Base-by-base conservation (phyloP, 1,139 yeast species). In the Arxiozyma slooffiae region DNA sequence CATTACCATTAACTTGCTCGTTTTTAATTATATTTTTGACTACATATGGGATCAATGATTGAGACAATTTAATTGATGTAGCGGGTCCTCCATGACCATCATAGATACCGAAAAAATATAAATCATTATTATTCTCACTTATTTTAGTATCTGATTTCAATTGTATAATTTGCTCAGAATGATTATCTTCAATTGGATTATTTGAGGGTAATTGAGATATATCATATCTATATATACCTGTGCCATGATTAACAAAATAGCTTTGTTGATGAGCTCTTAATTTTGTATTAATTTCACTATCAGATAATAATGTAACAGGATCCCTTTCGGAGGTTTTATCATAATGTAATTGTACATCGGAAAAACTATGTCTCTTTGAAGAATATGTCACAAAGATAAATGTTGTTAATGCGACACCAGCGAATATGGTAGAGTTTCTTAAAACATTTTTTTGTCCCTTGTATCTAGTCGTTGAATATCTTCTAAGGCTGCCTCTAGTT, bases 71-170 rank as follows among this genome's bases (percentile, higher is more conserved):
- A 37, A 88, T 79, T 54, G 94, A 82, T 1, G 99, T 94, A 53
- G 87, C 86, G 83, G 96, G 89, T 18, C 99, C 99, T 3, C 96
- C 89, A 67, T 92, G 99, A 14, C 99, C 99, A 68, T 92, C 99
- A 66, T 84, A 92, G 0, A 94, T 80, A 2, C 97, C 96, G 77
- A 95, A 92, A 63, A 92, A 88, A 79, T 86, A 85, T 86, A 97
- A 85, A 67, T 90, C 97, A 0, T 94, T 77, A 2, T 80, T 77
- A 8, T 11, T 30, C 6, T 11, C 7, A 2, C 14, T 30, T 6
- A 30, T 11, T 30, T 17, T 7, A 17, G 8, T 24, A 17, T 24
- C 17, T 8, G 37, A 41, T 26, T 20, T 42, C 26, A 42, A 14
- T 42, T 42, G 45, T 14, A 90, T 83, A 43, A 89, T 80, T 57